phyloP scores from a whole-genome alignment of 257 asterid species.

The Nicotiana attenuata region DNA sequence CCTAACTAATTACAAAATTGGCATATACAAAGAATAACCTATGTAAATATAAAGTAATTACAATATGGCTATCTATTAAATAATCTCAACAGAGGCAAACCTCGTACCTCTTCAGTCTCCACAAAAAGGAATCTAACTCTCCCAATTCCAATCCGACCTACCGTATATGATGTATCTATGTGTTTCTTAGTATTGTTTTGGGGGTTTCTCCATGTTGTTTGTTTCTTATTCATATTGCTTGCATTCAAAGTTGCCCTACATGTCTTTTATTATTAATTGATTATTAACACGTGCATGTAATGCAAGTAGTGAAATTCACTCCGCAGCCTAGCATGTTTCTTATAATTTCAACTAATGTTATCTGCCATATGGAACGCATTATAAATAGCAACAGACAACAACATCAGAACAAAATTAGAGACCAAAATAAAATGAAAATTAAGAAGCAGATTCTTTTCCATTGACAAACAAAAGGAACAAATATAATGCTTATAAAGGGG shows the following conservation, averaged over 20 bases:
- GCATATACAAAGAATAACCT: too few relatives aligned
- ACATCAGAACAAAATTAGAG: not conserved
- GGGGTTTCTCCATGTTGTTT: not conserved
- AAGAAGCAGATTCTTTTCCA: not conserved
- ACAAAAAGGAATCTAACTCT: too few relatives aligned
- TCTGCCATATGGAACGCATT: too few relatives aligned
- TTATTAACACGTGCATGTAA: not conserved
- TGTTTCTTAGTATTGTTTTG: not conserved
- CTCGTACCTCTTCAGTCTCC: too few relatives aligned
- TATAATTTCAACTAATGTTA: too few relatives aligned
- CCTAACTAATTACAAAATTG: too few relatives aligned
- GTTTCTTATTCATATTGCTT: not conserved
- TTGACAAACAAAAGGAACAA: not conserved
- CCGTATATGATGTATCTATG: too few relatives aligned
- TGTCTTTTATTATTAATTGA: not conserved
- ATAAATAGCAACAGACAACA: too few relatives aligned
- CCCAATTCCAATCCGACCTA: too few relatives aligned
- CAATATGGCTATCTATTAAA: too few relatives aligned
- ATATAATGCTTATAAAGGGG: not conserved
- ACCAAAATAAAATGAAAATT: not conserved
- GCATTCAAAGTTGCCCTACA: not conserved
- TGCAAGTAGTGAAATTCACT: not conserved
- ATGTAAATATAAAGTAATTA: too few relatives aligned
- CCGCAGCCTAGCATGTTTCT: not conserved
- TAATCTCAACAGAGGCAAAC: too few relatives aligned